Base-by-base conservation (phyloP, 139 green algal genomes). In the Coccomyxa sp. region DNA sequence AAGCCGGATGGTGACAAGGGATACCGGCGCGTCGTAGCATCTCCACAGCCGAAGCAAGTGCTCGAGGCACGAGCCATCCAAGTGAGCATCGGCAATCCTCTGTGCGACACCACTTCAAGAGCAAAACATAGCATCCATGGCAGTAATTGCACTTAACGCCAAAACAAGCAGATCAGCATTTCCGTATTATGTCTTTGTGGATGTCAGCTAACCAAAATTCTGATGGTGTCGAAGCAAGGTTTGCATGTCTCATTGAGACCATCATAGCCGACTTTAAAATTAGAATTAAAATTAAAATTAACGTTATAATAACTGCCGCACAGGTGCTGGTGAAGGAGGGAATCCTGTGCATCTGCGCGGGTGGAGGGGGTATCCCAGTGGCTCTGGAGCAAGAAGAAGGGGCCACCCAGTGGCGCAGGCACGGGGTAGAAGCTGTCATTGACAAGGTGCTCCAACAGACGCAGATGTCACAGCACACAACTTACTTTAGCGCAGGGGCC, bases 381-480 rank as follows among this genome's bases (percentile, higher is more conserved):
- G 82, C 79, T 18, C 59, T 79, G 58, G 80, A 87, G 10, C 0
- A 25, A 11, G 68, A 12, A 11, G n/a, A 23, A n/a, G 71, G 71
- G 23, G 71, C 1, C 1, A 25, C 14, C 1, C 23, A 18, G 13
- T 45, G 58, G 13, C 57, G 30, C 66, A n/a, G 79, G 28, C 76
- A 85, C 1, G 86, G 86, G 11, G 75, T 89, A 58, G 79, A 88
- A 71, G 83, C 83, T 23, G 86, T 89, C 31, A 81, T 89, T 23
- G 86, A 89, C 80, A 89, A 89, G 71, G 71, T 77, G 71, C 10
- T 77, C 71, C 27, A 25, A 1, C 71, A 31, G 18, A 71, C 63
- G 10, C 9, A 71, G 63, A 51, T 51, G 38, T 3, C 38, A 51
- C 38, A 51, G 3, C 38, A 51, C 38, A 51, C 38, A 51, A 51